phyloP scores from a whole-genome alignment of 1,284 basidiomycete genomes.

The Chalciporus sp. region DNA sequence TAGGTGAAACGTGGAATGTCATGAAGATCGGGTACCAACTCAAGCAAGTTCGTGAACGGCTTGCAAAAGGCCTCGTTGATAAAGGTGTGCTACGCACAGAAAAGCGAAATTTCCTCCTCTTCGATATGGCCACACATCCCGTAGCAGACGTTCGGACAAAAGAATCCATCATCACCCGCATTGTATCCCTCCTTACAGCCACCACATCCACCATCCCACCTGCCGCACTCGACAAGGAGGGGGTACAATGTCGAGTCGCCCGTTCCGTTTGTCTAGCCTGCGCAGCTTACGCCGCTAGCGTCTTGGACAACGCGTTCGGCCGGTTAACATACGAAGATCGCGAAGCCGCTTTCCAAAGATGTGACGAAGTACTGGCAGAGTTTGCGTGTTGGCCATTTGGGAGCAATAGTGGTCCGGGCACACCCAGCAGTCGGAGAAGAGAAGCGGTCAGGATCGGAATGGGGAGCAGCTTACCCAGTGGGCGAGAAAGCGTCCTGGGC shows the following conservation, averaged over 20 bases:
- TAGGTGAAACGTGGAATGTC: conserved; percentile 99
- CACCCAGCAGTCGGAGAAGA: conserved; percentile 39
- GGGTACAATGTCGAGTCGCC: conserved; percentile 76
- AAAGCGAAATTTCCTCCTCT: conserved; percentile 96
- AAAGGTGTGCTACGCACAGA: conserved; percentile 97
- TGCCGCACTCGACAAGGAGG: conserved; percentile 73
- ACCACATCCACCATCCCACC: conserved; percentile 82
- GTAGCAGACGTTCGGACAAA: conserved; percentile 91
- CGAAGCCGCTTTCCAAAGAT: conserved; percentile 87
- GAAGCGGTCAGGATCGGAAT: conserved; percentile 55
- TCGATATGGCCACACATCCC: conserved; percentile 98
- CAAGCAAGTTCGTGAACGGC: conserved; percentile 94
- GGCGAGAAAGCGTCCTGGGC: conserved; percentile 76
- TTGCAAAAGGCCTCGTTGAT: conserved; percentile 96
- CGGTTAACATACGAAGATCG: conserved; percentile 87
- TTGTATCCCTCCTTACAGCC: conserved; percentile 78
- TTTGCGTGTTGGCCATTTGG: conserved; percentile 92
- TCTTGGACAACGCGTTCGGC: conserved; percentile 92
- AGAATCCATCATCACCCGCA: conserved; percentile 78
- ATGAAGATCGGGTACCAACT: conserved; percentile 98
- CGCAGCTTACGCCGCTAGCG: conserved; percentile 89
- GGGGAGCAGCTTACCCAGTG: conserved; percentile 51
- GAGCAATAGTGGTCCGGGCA: conserved; percentile 37
- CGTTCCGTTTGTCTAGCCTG: conserved; percentile 87
- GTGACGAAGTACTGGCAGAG: conserved; percentile 89